Evolutionary conservation across 805 yeast genomes (phyloP).

Genomic region (Cyberlindnera bimundalis): DNA sequence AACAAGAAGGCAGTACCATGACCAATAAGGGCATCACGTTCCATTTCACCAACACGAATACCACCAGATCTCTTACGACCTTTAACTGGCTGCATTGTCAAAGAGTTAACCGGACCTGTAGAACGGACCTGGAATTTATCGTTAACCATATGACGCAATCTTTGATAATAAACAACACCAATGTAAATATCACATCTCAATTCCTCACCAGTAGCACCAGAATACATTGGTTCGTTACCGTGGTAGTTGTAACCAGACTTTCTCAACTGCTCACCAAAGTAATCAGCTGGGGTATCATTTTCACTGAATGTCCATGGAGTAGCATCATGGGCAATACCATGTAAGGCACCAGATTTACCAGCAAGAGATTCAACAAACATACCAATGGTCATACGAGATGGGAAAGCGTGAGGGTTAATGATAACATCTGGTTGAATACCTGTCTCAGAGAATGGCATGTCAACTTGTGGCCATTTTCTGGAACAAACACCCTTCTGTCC

Average conservation of each 20-base stretch:
- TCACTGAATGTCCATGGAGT: conserved; percentile 96
- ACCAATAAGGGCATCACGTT: conserved; percentile 97
- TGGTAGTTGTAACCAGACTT: conserved; percentile 94
- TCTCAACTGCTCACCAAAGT: conserved; percentile 88
- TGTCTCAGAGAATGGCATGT: conserved; percentile 94
- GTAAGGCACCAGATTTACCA: conserved; percentile 98
- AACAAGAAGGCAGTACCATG: conserved; percentile 95
- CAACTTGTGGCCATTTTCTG: conserved; percentile 95
- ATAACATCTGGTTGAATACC: conserved; percentile 98
- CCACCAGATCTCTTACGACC: conserved; percentile 99
- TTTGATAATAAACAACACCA: conserved; percentile 96
- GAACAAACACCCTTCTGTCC: conserved; percentile 99
- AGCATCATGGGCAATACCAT: conserved; percentile 95
- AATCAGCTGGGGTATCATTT: conserved; percentile 93
- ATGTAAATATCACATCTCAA: conserved; percentile 92
- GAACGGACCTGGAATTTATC: conserved; percentile 99
- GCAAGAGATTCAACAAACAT: conserved; percentile 98
- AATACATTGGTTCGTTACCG: conserved; percentile 98
- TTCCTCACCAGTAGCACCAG: conserved; percentile 98
- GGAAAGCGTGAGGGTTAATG: conserved; percentile 99
- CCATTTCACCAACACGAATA: conserved; percentile 99
- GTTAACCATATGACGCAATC: conserved; percentile 98
- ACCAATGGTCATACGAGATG: conserved; percentile 99
- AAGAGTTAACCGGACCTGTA: conserved; percentile 94
- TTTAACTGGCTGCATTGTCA: conserved; percentile 99